Base-by-base conservation (phyloP, 441 rosid genomes). In the Isatis lusitanica region DNA sequence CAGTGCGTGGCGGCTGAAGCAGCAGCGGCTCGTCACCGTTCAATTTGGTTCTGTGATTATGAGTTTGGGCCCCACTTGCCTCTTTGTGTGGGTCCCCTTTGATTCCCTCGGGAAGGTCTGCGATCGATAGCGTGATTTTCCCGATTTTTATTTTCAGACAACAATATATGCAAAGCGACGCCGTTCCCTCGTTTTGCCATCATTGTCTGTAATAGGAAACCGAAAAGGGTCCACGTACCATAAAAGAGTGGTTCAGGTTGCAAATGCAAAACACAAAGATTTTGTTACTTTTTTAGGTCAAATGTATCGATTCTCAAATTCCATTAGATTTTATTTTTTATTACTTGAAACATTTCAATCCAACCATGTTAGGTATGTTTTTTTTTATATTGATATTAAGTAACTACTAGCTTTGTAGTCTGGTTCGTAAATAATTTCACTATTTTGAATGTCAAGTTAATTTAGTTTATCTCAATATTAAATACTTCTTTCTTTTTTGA, bases 11-110 rank as follows among this genome's bases (percentile, higher is more conserved):
- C 73, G 78, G 79, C 68, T 75, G 80, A 74, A 58, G 63, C 66
- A 81, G 90, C 84, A 80, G 92, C 92, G 88, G 63, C 84, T 80
- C 85, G 91, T 85, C 89, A 83, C 90, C 87, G 89, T 46, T 73
- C 79, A n/a, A 76, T 50, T 84, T 83, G 88, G 77, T 67, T 46
- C 66, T 60, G 74, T 72, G 60, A 73, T 65, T 53, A 78, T 72
- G 68, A 72, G 26, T 17, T 48, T 55, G 70, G 81, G 66, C 8
- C 74, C 81, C 46, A 73, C 71, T 0, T 40, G 26, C 70, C 56
- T 58, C 75, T 64, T 56, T 31, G 24, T 63, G 30, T 69, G 66
- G 71, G 71, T 30, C 74, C 74, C 60, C 0, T 36, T 0, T 51
- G 73, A 71, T 65, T 71, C 80, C 55, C 57, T 64, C 15, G 62